Conservation (phyloP, 73 alveolate species). For the Diophrys sp. region DNA sequence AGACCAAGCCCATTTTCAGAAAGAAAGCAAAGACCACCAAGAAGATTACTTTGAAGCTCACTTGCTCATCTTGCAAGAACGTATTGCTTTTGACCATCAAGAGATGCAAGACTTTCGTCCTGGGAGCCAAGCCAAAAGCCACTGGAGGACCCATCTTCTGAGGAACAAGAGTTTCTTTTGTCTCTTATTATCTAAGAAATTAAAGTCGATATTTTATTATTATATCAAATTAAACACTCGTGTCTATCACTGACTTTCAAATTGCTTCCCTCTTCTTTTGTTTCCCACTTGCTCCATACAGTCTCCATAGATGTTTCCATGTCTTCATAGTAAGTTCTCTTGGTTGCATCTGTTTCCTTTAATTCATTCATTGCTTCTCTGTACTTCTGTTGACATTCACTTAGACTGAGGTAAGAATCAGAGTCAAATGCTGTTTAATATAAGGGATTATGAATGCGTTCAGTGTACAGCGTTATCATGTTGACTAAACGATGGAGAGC, state of each 20-base stretch:
- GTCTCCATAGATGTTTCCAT: no score
- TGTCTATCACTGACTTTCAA: neutral
- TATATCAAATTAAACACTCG: neutral
- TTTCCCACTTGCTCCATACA: no score
- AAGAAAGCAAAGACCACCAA: constrained; percentile 96
- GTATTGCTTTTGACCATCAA: constrained; percentile 78
- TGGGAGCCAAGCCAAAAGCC: constrained; percentile 65
- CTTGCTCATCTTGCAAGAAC: constrained; percentile 85
- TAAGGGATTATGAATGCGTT: neutral
- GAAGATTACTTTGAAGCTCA: constrained; percentile 84
- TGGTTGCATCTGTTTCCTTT: neutral
- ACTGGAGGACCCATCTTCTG: neutral
- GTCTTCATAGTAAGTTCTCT: neutral
- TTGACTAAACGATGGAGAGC: neutral
- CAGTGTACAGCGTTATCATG: neutral
- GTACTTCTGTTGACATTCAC: no score
- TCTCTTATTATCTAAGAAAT: neutral
- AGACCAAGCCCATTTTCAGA: constrained; percentile 94
- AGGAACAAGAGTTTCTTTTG: neutral
- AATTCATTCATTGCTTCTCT: no score
- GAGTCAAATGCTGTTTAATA: no score
- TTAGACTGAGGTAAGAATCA: no score
- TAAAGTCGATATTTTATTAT: no score
- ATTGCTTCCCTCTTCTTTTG: no score
- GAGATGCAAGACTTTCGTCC: constrained; percentile 93